Base-by-base conservation (phyloP, 2,329 filamentous ascomycete species). In the Lasiodiplodia sp. region DNA sequence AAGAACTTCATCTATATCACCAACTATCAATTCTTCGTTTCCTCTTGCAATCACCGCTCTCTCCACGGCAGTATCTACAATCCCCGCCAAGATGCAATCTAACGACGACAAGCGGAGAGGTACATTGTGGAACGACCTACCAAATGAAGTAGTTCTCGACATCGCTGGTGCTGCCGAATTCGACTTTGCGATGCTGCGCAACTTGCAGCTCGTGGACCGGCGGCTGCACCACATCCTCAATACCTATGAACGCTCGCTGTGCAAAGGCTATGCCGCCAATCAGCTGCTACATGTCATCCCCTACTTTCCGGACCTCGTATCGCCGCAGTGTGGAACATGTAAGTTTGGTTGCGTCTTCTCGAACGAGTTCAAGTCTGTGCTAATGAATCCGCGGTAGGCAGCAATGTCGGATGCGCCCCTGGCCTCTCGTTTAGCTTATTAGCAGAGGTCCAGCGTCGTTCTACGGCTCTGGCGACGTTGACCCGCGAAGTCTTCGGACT, bases 221-320 rank as follows among this genome's bases (percentile, higher is more conserved):
- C 58, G 67, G 16, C 38, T 56, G n/a, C 21, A 57, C 49, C 7
- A 8, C n/a, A 58, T 65, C 8, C 49, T 68, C 49, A 47, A 23
- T n/a, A 21, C 58, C 11, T 68, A 64, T n/a, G 67, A 68, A 31
- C 58, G 51, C 38, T 64, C 57, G 23, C 25, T 65, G n/a, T 64
- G 58, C 51, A 37, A 21, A n/a, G 49, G 51, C 12, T 64, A 64
- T 38, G 67, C 51, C 1, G 21, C 51, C 28, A 64, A 64, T 7
- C 67, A 68, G 52, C 53, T 68, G 14, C 58, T 40, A 3, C 12
- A 12, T 16, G 38, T 47, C 28, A 51, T 68, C 21, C 58, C 60
- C 18, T 44, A 28, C 51, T 68, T 64, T 49, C 67, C 67, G 21
- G 67, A 68, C 28, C 7, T 68, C 28, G 12, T 52, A 12, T 34